Percentiles rank a stretch among this genome's conserved stretches.
Conservation (phyloP, 345 rosid species). For the Syzygium oleosum region DNA sequence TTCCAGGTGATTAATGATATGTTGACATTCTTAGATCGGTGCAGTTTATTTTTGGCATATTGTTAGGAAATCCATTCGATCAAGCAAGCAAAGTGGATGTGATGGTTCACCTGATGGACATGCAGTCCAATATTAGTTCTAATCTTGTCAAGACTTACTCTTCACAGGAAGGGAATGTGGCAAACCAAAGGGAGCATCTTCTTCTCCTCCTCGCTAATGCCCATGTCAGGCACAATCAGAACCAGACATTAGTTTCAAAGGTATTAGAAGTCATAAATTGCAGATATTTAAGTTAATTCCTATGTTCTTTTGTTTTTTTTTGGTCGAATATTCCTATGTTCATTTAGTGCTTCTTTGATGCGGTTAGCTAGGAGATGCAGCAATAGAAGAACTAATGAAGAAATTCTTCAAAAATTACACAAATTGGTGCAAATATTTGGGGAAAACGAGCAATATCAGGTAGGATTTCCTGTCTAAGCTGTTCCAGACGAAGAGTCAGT, state of each 20-base stretch:
- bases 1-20: conserved; percentile 54
- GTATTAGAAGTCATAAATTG: conserved; percentile 18
- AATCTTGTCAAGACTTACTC: conserved; percentile 1
- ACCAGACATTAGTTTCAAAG: conserved; percentile 42
- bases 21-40: background rate
- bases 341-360: background rate
- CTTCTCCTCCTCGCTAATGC: conserved; percentile 76
- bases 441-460: conserved; percentile 73
- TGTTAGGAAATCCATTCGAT: background rate
- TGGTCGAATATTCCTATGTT: background rate
- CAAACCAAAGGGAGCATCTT: conserved; percentile 94
- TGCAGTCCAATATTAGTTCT: background rate
- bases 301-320: background rate
- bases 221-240: conserved; percentile 46
- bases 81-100: background rate
- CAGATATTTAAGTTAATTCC: background rate
- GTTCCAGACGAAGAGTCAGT: background rate
- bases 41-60: background rate
- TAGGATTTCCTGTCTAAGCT: conserved; percentile 11
- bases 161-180: conserved; percentile 69
- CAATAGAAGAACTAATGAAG: conserved; percentile 74
- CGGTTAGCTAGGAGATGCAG: conserved; percentile 60
- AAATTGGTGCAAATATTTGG: conserved; percentile 81
- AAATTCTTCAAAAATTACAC: conserved; percentile 85
- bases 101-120: background rate